Evolutionary conservation across 805 yeast genomes (phyloP).

Genomic region (Cyberlindnera bimundalis): DNA sequence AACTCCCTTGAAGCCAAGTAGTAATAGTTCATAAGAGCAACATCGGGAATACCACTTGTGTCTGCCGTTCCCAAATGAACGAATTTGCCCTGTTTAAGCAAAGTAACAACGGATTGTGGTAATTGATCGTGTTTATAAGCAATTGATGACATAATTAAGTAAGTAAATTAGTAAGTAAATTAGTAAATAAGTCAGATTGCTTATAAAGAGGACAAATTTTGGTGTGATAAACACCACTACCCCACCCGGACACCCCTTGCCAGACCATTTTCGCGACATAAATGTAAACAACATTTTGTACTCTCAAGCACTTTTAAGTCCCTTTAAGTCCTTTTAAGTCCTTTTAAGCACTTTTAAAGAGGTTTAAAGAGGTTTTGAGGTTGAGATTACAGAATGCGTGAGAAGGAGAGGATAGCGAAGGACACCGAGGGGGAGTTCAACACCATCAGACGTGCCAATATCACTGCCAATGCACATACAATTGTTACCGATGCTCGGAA

Average conservation of each 20-base stretch:
- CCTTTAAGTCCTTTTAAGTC: too few relatives aligned
- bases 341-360: too few relatives aligned
- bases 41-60: slow-evolving; percentile 66
- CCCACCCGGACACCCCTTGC: too few relatives aligned
- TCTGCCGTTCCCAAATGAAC: slow-evolving; percentile 83
- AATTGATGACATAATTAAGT: slow-evolving; percentile 28
- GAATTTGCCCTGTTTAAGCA: slow-evolving; percentile 60
- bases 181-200: too few relatives aligned
- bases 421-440: slow-evolving; percentile 26
- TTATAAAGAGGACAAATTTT: too few relatives aligned
- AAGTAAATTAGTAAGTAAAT: too few relatives aligned
- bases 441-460: slow-evolving; percentile 18
- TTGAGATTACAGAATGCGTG: too few relatives aligned
- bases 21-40: slow-evolving; percentile 87
- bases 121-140: slow-evolving; percentile 28
- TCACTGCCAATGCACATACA: slow-evolving; percentile 6
- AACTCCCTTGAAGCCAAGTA: slow-evolving; percentile 45
- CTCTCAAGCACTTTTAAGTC: too few relatives aligned
- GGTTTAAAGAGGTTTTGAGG: too few relatives aligned
- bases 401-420: slow-evolving; percentile 8
- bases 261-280: too few relatives aligned
- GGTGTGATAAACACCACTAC: too few relatives aligned
- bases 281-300: too few relatives aligned
- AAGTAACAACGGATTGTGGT: slow-evolving; percentile 37
- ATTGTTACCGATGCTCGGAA: slow-evolving; percentile 9